phyloP scores from a whole-genome alignment of 352 stramenopile species.

The Globisporangium splendens region DNA sequence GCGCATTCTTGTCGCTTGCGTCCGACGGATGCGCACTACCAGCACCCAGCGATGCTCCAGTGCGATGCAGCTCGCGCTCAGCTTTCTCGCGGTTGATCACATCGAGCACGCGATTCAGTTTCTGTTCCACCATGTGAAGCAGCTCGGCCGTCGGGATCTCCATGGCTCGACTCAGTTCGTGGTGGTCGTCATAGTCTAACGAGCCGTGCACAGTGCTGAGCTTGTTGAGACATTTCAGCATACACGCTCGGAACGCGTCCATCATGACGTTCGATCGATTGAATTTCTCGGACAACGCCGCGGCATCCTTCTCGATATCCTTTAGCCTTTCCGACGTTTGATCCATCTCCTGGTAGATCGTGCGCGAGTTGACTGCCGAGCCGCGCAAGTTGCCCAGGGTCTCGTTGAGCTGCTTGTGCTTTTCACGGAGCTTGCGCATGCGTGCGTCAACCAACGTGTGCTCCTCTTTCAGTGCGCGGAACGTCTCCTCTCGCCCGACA shows the following conservation, averaged over 20 bases:
- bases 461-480: slow-evolving; percentile 74
- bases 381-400: slow-evolving; percentile 53
- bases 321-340: slow-evolving; percentile 78
- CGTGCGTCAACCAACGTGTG: slow-evolving; percentile 65
- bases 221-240: slow-evolving; percentile 79
- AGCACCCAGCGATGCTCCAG: slow-evolving; percentile 34
- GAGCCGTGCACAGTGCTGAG: slow-evolving; percentile 69
- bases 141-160: slow-evolving; percentile 68
- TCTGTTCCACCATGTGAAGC: slow-evolving; percentile 79
- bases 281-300: slow-evolving; percentile 58
- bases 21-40: not conserved
- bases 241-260: slow-evolving; percentile 78
- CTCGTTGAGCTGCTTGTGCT: slow-evolving; percentile 77
- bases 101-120: slow-evolving; percentile 76
- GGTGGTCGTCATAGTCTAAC: slow-evolving; percentile 70
- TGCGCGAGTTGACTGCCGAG: slow-evolving; percentile 74
- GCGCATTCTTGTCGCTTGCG: slow-evolving; percentile 27
- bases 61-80: slow-evolving; percentile 74
- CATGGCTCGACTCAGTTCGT: slow-evolving; percentile 63
- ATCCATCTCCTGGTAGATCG: slow-evolving; percentile 85
- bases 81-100: slow-evolving; percentile 83
- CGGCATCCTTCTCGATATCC: slow-evolving; percentile 79
- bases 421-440: slow-evolving; percentile 73
- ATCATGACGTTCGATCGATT: slow-evolving; percentile 77
- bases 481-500: slow-evolving; percentile 59